Evolutionary conservation across 2,329 filamentous ascomycete species (phyloP), one percentile per base, ranked within the genome.

Genomic region (Trichoderma atroviride): DNA sequence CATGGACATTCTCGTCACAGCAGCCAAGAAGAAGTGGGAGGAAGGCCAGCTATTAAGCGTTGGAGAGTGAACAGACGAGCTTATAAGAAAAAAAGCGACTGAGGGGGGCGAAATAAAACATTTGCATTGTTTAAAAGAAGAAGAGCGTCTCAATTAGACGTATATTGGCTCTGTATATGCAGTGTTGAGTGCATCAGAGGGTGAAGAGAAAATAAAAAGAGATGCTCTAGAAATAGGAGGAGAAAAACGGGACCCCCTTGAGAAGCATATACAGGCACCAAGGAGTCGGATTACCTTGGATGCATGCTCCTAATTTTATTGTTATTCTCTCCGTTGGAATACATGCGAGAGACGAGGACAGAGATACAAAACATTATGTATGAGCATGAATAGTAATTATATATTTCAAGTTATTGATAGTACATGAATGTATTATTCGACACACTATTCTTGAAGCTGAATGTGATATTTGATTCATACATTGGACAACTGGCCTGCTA

Each of bases 21-120:
- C 85, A 65, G 87, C 87, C 14, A 87, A 86, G 80, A 87, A 85
- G 80, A 83, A 83, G 75, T 83, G 81, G 80, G 80, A 83, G 68
- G 76, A 79, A 27, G 79, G 75, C 31, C 75, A 77, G 61, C 71
- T 82, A 40, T 76, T 82, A 27, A 79, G 81, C 60, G 74, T 79
- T 4, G 75, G 77, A 33, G 47, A 40, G 10, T 69, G 61, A 69
- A 31, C 16, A 55, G 65, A 22, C 5, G 27, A 33, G 11, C 10
- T 43, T n/a, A 43, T n/a, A n/a, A 55, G 50, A 9, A 4, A 29
- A 9, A 4, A 9, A n/a, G 40, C 40, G 29, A 29, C 16, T 22
- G 59, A 27, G 59, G 24, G 59, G 24, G 37, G 22, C 24, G 40
- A 37, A 24, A 11, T 2, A 33, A n/a, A 56, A n/a, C 19, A 16